A percentile compares a stretch with the other conserved stretches of the same genome.
Conservation (phyloP, 1,284 basidiomycete species). For the Cryptococcus hybrid region DNA sequence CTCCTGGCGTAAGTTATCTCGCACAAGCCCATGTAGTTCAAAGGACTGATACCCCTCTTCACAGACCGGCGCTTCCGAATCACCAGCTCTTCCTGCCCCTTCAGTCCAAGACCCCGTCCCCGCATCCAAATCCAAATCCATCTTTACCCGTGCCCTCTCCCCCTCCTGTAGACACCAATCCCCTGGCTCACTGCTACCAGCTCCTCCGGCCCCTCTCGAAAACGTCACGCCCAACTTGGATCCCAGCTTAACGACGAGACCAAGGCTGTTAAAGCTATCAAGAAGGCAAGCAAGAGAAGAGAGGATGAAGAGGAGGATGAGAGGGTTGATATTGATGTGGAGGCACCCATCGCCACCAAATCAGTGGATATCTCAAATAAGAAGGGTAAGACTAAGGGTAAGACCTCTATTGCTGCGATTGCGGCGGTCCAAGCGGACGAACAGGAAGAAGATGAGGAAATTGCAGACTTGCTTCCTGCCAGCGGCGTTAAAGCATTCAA, state of each 20-base stretch:
- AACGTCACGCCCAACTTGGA: slow-evolving; percentile 58
- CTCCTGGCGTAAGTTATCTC: too few species aligned
- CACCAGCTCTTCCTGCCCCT: too few species aligned
- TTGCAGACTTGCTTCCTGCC: slow-evolving; percentile 37
- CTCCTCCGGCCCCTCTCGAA: slow-evolving; percentile 55
- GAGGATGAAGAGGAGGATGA: slow-evolving; percentile 63
- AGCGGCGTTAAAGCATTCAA: slow-evolving; percentile 39
- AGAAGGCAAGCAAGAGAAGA: slow-evolving; percentile 61
- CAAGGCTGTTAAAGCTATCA: slow-evolving; percentile 68
- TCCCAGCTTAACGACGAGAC: slow-evolving; percentile 60
- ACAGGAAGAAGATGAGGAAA: slow-evolving; percentile 62
- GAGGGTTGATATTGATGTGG: slow-evolving; percentile 67
- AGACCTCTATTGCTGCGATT: slow-evolving; percentile 5
- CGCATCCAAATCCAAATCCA: too few species aligned
- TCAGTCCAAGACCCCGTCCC: too few species aligned
- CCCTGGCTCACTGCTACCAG: slow-evolving; percentile 63
- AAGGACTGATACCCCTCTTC: too few species aligned
- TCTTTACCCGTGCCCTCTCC: background rate
- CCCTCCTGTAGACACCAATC: slow-evolving; percentile 34
- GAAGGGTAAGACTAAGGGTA: slow-evolving; percentile 8
- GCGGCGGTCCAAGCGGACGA: slow-evolving; percentile 28
- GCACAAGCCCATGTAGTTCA: too few species aligned
- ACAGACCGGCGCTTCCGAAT: too few species aligned
- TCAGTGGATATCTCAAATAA: background rate
- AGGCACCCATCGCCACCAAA: slow-evolving; percentile 21